These are phyloP conservation scores for Asterionellopsis glacialis DNA, from an alignment of 108 stramenopile species.

Conservation along the genomic window DNA sequence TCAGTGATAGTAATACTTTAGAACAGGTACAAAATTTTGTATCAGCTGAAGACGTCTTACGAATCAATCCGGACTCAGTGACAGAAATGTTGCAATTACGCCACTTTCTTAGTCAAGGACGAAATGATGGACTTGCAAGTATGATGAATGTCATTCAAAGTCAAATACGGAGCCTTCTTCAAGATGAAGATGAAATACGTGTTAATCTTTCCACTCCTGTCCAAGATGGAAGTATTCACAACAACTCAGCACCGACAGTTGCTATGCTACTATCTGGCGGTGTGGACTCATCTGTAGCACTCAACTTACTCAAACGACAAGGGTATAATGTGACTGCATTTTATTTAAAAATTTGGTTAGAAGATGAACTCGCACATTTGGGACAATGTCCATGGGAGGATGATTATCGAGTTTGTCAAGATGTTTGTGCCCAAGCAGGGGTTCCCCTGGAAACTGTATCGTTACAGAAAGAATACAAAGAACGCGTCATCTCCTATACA, in stretches of 20 bases:
- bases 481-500: constrained; percentile 86
- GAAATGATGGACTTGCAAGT: constrained; percentile 83
- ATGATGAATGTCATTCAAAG: constrained; percentile 61
- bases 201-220: background rate
- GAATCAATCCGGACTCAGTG: constrained; percentile 41
- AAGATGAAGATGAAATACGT: background rate
- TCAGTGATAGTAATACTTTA: background rate
- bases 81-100: constrained; percentile 53
- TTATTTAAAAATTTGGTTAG: constrained; percentile 97
- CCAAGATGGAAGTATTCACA: background rate
- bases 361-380: constrained; percentile 93
- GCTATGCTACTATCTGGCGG: constrained; percentile 94
- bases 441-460: constrained; percentile 83
- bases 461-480: constrained; percentile 89
- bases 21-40: constrained; percentile 4
- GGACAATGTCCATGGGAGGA: constrained; percentile 97
- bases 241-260: constrained; percentile 38
- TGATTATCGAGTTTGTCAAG: constrained; percentile 62
- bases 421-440: constrained; percentile 89
- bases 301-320: constrained; percentile 73
- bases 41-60: constrained; percentile 36
- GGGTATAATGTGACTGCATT: constrained; percentile 91
- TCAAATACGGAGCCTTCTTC: constrained; percentile 33
- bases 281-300: constrained; percentile 94
- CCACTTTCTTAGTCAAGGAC: constrained; percentile 48